A percentile compares a stretch with the other conserved stretches of the same genome.
Evolutionary conservation across 2,329 filamentous ascomycete genomes (phyloP).

Genomic region (Scedosporium aurantiacum): DNA sequence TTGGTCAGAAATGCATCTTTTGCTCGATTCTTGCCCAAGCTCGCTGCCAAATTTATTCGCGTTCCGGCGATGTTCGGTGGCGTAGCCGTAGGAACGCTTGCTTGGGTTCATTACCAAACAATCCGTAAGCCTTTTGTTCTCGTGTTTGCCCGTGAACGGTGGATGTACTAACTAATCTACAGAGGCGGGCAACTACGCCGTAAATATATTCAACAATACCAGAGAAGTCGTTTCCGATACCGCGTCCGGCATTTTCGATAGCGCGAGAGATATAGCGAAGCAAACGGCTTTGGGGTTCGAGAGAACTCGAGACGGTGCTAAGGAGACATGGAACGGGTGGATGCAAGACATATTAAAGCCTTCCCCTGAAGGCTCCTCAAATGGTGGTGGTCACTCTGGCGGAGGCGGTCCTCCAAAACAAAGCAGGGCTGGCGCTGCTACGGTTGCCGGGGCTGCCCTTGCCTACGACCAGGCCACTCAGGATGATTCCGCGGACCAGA

Average conservation of each 20-base stretch:
- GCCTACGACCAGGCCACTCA: conserved; percentile 54
- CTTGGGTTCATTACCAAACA: conserved; percentile 94
- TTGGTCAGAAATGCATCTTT: conserved; percentile 54
- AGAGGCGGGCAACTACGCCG: conserved; percentile 38
- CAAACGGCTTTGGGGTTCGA: conserved; percentile 76
- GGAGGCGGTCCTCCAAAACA: conserved; percentile 35
- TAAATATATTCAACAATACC: conserved; percentile 62
- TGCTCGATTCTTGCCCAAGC: conserved; percentile 61
- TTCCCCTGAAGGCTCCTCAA: conserved; percentile 26
- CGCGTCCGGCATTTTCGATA: conserved; percentile 59
- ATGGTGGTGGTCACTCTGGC: conserved; percentile 29
- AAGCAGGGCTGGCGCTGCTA: conserved; percentile 51
- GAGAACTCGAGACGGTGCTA: conserved; percentile 44
- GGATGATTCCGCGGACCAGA: conserved; percentile 39
- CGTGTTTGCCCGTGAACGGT: background rate
- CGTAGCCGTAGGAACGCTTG: conserved; percentile 72
- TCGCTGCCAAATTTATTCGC: conserved; percentile 80
- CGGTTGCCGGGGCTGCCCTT: conserved; percentile 49
- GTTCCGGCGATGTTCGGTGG: conserved; percentile 88
- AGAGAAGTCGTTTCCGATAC: conserved; percentile 59
- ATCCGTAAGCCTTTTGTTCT: conserved; percentile 46
- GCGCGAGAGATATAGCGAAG: conserved; percentile 62
- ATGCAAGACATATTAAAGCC: conserved; percentile 1
- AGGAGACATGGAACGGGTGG: conserved; percentile 33
- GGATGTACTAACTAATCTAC: background rate